Base-by-base conservation (phyloP, 1,284 basidiomycete species). In the Mycena citricolor region DNA sequence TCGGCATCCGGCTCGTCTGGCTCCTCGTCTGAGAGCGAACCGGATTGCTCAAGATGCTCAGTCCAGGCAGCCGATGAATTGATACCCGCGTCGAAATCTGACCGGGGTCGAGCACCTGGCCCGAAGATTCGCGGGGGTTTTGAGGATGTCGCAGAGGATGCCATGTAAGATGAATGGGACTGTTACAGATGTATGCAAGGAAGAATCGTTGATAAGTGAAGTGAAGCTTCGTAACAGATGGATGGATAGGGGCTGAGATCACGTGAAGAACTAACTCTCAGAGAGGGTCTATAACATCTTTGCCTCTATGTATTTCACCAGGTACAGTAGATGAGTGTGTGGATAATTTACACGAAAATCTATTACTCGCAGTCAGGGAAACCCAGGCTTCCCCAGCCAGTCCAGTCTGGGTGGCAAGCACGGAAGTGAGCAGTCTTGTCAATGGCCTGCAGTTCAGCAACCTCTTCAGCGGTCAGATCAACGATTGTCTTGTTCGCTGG, bases 21-120 rank as follows among this genome's bases (percentile, higher is more conserved):
- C 26, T 73, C 71, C 16, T 70, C 69, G 45, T 72, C 69, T 3
- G 68, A 69, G 26, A 66, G 58, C 20, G 64, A 64, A 4, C 51
- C 60, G 8, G 56, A 59, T n/a, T 63, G 67, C 47, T 74, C 71
- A 8, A 79, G 66, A 47, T 79, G 76, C 44, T 77, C 81, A 12
- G 83, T 83, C 86, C 85, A 89, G 5, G 83, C 86, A 2, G 72
- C 64, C 1, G 86, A 89, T 4, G 83, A 74, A 62, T 89, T 86
- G 61, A 89, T 71, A 2, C 86, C 85, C 5, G 80, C 77, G 61
- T 88, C 86, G 55, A 88, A 87, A 42, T 79, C 79, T 24, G 51
- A 52, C 23, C 33, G 47, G 3, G 47, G 50, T 5, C 50, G 46
- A 1, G 40, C 37, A 2, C 29, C 32, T n/a, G n/a, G n/a, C 16